Percentiles rank a stretch among this genome's conserved stretches.
phyloP scores from a whole-genome alignment of 805 yeast genomes.

The Starmerella davenportii region DNA sequence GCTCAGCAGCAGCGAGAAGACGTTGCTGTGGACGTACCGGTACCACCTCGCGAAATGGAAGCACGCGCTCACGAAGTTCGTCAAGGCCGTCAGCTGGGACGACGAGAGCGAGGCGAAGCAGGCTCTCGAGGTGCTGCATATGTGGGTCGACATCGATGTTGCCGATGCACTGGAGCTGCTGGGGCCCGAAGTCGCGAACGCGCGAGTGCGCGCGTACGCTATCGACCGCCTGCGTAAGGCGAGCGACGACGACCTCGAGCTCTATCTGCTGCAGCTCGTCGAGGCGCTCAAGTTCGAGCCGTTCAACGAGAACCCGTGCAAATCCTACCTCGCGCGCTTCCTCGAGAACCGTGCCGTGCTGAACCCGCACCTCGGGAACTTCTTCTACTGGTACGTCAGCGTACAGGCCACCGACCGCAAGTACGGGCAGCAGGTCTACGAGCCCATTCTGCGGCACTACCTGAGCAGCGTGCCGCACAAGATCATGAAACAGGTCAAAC shows the following conservation, averaged over 20 bases:
- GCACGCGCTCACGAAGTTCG: slow-evolving; percentile 56
- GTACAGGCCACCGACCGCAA: slow-evolving; percentile 64
- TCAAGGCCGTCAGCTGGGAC: slow-evolving; percentile 77
- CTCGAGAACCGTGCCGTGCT: slow-evolving; percentile 52
- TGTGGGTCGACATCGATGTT: slow-evolving; percentile 59
- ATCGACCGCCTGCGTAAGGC: slow-evolving; percentile 68
- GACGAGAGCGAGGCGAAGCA: slow-evolving; percentile 66
- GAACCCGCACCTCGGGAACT: slow-evolving; percentile 55
- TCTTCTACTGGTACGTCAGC: slow-evolving; percentile 77
- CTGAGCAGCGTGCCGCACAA: slow-evolving; percentile 22
- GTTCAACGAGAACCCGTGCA: slow-evolving; percentile 12
- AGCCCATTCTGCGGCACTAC: slow-evolving; percentile 32
- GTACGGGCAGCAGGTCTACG: slow-evolving; percentile 27
- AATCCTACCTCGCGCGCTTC: slow-evolving; percentile 32
- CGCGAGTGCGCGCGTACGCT: slow-evolving; percentile 67
- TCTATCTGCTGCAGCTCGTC: slow-evolving; percentile 73
- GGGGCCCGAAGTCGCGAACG: slow-evolving; percentile 58
- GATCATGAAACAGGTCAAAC: slow-evolving; percentile 17
- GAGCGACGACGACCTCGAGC: slow-evolving; percentile 56
- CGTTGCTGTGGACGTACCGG: slow-evolving; percentile 77
- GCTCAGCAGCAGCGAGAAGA: slow-evolving; percentile 65
- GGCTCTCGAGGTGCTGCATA: slow-evolving; percentile 52
- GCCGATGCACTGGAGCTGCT: slow-evolving; percentile 75
- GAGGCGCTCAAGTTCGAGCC: slow-evolving; percentile 75
- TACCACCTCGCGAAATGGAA: slow-evolving; percentile 57